Evolutionary conservation across 2,329 filamentous ascomycete species (phyloP).

Genomic region (Penicillium occitanis): DNA sequence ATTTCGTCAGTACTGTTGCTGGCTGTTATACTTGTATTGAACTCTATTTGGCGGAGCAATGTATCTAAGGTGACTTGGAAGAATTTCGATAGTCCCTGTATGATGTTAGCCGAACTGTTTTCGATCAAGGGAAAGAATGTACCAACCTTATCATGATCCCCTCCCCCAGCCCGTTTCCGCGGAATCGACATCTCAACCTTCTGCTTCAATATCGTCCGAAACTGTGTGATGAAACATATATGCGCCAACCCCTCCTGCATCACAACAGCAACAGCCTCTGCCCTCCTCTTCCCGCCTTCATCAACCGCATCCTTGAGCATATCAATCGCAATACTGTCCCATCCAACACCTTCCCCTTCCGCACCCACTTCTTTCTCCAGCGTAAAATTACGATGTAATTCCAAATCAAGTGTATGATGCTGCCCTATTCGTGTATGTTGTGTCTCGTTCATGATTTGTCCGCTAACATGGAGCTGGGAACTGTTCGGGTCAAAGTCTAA

Average conservation of each 20-base stretch:
- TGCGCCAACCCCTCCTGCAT: conserved; percentile 72
- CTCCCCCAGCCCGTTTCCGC: conserved; percentile 48
- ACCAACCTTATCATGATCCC: conserved; percentile 51
- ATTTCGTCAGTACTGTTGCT: conserved; percentile 35
- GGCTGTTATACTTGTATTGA: conserved; percentile 50
- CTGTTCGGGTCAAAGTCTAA: conserved; percentile 70
- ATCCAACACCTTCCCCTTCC: conserved; percentile 55
- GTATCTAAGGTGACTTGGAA: conserved; percentile 75
- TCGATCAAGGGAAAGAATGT: neutral
- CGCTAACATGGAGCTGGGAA: conserved; percentile 67
- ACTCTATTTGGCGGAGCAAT: conserved; percentile 74
- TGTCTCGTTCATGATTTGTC: conserved; percentile 65
- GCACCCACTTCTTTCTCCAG: conserved; percentile 71
- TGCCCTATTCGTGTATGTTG: conserved; percentile 65
- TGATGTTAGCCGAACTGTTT: neutral
- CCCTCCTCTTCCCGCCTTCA: conserved; percentile 66
- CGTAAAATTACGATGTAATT: conserved; percentile 83
- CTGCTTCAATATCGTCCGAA: conserved; percentile 51
- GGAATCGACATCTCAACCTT: conserved; percentile 51
- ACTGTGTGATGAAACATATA: conserved; percentile 53
- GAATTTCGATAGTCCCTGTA: conserved; percentile 68
- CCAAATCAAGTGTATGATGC: conserved; percentile 76
- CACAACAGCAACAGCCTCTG: conserved; percentile 83
- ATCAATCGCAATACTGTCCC: conserved; percentile 84
- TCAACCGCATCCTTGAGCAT: conserved; percentile 77